Evolutionary conservation across 495 filamentous ascomycete genomes (phyloP), one percentile per base, ranked within the genome.

Genomic region (Xylaria grammica): DNA sequence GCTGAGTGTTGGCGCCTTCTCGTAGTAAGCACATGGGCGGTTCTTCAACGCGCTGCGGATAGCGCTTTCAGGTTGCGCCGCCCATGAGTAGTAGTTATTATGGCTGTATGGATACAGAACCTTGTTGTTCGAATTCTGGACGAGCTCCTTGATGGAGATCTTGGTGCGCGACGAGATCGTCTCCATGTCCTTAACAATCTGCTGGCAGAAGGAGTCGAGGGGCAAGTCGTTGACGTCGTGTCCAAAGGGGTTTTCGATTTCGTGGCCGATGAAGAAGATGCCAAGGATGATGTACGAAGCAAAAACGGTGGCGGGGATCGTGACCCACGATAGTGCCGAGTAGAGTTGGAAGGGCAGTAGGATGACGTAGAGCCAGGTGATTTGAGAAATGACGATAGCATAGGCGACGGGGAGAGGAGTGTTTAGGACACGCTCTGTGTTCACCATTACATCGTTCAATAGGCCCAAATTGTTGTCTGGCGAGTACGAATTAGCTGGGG

Each of bases 191-290:
- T 81, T 63, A 3, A 85, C 82, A 49, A 97, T 79, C 68, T 90
- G 86, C 9, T 86, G 81, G 74, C 91, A 94, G 80, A 89, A 96
- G 0, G 79, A 78, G 73, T 93, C 91, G 0, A 96, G 83, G 9
- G 90, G 90, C 15, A 97, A 81, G 72, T 97, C 93, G 71, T 96
- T 96, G 65, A 93, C 91, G 72, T 96, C 93, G 55, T 87, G 78
- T 27, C 93, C 92, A 75, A 97, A 96, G 8, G 92, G 93, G 73
- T 96, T 92, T 74, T 97, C 92, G 67, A 97, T 90, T 76, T 96
- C 91, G 67, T 87, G 86, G 24, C 93, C 91, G 67, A 94, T 93
- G 70, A 91, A 87, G 44, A 91, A 88, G 62, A 97, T 87, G n/a
- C 90, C 92, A 63, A 97, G 84, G 72, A 97, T 94, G 65, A 96